A percentile compares a stretch with the other conserved stretches of the same genome.
Conservation (phyloP, 805 yeast genomes). For the Scheffersomyces spartinae region DNA sequence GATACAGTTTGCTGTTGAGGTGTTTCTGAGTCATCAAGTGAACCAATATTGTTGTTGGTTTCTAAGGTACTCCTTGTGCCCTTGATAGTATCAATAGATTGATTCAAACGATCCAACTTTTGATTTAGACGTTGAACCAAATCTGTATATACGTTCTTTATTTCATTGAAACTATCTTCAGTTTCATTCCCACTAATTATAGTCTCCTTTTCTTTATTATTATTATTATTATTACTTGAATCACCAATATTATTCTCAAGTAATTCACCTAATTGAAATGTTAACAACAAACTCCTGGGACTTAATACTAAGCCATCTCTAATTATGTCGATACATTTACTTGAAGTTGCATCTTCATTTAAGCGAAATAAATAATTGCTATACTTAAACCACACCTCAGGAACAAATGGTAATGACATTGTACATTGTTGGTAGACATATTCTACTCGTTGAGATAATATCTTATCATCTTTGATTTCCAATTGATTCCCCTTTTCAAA, state of each 20-base stretch:
- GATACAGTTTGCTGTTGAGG: conserved; percentile 1
- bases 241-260: no score
- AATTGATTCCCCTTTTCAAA: conserved; percentile 72
- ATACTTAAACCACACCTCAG: conserved; percentile 70
- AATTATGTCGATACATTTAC: conserved; percentile 35
- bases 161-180: conserved; percentile 36
- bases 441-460: conserved; percentile 44
- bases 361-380: conserved; percentile 21
- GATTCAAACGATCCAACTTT: no score
- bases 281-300: conserved; percentile 57
- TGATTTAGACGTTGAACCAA: conserved; percentile 37
- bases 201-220: no score
- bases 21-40: conserved; percentile 2
- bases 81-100: no score
- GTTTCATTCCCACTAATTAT: no score
- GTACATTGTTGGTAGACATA: conserved; percentile 67
- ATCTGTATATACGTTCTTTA: conserved; percentile 36
- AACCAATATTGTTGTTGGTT: no score
- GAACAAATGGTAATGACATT: conserved; percentile 47
- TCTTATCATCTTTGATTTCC: conserved; percentile 36
- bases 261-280: conserved; percentile 56
- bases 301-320: conserved; percentile 48
- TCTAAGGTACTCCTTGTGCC: no score
- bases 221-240: no score
- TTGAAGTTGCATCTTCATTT: conserved; percentile 28